Percentiles rank a stretch among this genome's conserved stretches.
phyloP scores from a whole-genome alignment of 257 asterid species.

The Plectranthus barbatus region DNA sequence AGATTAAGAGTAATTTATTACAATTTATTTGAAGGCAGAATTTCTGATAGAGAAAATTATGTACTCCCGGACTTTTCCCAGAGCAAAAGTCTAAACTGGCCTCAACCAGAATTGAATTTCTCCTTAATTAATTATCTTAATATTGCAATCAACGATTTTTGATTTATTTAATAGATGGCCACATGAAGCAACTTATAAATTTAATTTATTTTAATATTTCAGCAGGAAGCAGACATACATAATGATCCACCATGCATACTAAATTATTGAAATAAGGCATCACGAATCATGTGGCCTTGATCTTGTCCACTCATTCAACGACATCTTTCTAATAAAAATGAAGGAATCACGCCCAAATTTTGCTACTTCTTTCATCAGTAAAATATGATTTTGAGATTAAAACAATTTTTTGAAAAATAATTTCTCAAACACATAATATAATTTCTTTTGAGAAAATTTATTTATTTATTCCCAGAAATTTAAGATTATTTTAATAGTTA shows the following conservation, averaged over 20 bases:
- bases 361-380: no score
- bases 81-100: constrained; percentile 14
- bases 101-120: not conserved
- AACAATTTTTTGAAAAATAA: no score
- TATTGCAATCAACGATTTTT: not conserved
- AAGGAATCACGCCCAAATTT: not conserved
- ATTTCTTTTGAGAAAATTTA: no score
- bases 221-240: not conserved
- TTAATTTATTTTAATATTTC: not conserved
- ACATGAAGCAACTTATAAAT: constrained; percentile 9
- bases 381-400: not conserved
- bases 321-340: constrained; percentile 14
- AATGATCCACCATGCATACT: no score
- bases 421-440: no score
- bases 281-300: constrained; percentile 21
- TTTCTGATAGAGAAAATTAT: constrained; percentile 12
- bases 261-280: constrained; percentile 12
- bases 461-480: no score
- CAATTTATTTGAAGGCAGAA: not conserved
- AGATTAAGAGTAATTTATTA: no score
- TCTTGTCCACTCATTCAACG: constrained; percentile 22
- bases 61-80: constrained; percentile 25
- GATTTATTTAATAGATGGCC: not conserved
- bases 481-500: no score
- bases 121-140: not conserved